Base-by-base conservation (phyloP, 495 filamentous ascomycete species). In the Jackrogersella minutella region DNA sequence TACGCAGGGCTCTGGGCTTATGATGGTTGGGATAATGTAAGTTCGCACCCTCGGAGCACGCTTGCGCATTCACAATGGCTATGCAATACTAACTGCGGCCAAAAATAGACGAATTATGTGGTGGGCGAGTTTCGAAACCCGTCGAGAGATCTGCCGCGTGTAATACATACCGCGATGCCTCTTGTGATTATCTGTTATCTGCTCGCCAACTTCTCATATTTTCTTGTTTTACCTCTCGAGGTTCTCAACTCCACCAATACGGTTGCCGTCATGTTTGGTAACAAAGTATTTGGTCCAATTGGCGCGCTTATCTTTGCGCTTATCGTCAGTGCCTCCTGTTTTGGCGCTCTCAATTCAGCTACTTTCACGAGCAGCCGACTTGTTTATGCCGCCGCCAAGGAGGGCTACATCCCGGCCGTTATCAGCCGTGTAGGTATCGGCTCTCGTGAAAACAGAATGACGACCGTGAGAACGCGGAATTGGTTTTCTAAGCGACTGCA, bases 1-100 rank as follows among this genome's bases (percentile, higher is more conserved):
- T 99, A 99, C 76, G 94, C 93, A 22, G 95, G 95, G 8, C 82
- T 99, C 1, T 99, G 95, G 95, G 95, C 95, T 2, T 99, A 94
- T 78, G 95, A 99, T 72, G 95, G 95, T 16, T 99, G 95, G 95
- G 95, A 99, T 73, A 99, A 99, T 76, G 93, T 95, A 77, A 80
- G 90, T 81, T 63, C 59, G 57, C 39, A 17, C 31, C 37, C 1
- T 36, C 13, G 19, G 26, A 31, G n/a, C 17, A 21, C 24, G 14
- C 10, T 16, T 16, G 16, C 19, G 11, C n/a, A n/a, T 31, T 26
- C 33, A 36, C 33, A 22, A 19, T 40, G 37, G 39, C 33, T 13
- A 16, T 17, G 43, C 44, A 43, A 37, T 54, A 22, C 66, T 69
- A 41, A 70, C 71, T 62, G 53, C 14, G 21, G 19, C 34, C 34